Evolutionary conservation across 306 rosid genomes (phyloP).

Genomic region (Crotalaria pallida): DNA sequence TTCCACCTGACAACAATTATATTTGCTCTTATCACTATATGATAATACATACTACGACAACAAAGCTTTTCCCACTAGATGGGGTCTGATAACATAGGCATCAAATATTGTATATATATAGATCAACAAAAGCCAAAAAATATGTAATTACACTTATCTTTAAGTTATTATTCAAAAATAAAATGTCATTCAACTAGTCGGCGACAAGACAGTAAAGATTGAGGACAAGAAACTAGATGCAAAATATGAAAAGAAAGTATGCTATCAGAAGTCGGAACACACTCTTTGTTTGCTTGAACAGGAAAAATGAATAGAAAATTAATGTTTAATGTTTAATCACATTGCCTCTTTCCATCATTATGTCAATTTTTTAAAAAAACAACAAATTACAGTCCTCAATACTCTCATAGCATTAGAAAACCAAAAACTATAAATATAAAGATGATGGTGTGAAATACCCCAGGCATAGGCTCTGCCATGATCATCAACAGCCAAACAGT

Average conservation of each 20-base stretch:
- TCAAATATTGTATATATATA: not conserved
- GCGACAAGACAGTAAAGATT: not conserved
- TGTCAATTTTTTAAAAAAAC: not conserved
- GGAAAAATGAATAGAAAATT: not conserved
- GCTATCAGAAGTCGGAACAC: not conserved
- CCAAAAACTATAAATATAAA: not conserved
- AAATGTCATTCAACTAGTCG: not conserved
- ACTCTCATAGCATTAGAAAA: conserved; percentile 8
- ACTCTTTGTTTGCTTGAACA: not conserved
- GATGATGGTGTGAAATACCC: conserved; percentile 44
- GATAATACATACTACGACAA: conserved; percentile 2
- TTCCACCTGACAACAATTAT: conserved; percentile 66
- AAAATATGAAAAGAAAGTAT: not conserved
- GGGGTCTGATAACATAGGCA: conserved; percentile 5
- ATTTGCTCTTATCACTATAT: conserved; percentile 8
- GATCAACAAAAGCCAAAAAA: not conserved
- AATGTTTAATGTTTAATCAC: not conserved
- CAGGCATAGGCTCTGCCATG: conserved; percentile 96
- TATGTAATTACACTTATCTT: not conserved
- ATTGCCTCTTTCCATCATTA: not conserved
- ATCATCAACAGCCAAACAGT: conserved; percentile 98
- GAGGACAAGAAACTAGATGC: not conserved
- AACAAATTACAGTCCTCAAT: not conserved
- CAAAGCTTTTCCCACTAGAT: not conserved
- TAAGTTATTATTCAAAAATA: not conserved